Evolutionary conservation across 2,329 filamentous ascomycete genomes (phyloP), one percentile per base, ranked within the genome.

Genomic region (Penicillium sp.): DNA sequence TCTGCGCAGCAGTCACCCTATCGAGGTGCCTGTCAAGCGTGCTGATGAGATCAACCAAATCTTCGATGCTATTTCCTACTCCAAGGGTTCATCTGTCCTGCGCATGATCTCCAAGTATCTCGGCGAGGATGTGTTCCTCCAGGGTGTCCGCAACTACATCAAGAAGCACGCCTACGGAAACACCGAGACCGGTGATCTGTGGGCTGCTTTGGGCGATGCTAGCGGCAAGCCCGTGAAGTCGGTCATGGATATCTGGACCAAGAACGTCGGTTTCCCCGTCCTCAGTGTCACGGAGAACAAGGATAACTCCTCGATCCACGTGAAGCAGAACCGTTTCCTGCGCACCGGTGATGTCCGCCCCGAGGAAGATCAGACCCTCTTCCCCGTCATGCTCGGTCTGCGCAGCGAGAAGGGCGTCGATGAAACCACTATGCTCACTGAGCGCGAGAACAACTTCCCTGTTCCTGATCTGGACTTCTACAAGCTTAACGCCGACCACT

Each of bases 41-140:
- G 92, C 92, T 27, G 92, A 96, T 64, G 92, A 97, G 75, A 92
- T 97, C 72, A 96, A 96, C 76, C 92, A 97, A 77, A 97, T 97
- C 64, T 97, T 97, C 66, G 93, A 97, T 71, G 90, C 92, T 58
- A 97, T 97, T 62, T 97, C 93, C 1, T 97, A 97, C 77, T 92
- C 91, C 52, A 97, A 97, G 79, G 93, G 93, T 16, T 97, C 92
- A 10, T 96, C 92, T 65, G 92, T 97, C 32, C 82, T 97, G 57
- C 89, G 93, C 69, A 97, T 97, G 93, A 92, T 97, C 62, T 96
- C 93, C 18, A 96, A 92, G 62, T 95, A 96, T 67, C 81, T 97
- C 22, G 93, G 93, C 47, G 93, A 97, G 73, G 91, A 97, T 41
- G 81, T 85, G 16, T 97, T 97, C 81, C 85, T 97, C 70, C 90